A percentile compares a stretch with the other conserved stretches of the same genome.
phyloP scores from a whole-genome alignment of 208 protist genomes.

The Phytomonas francai region DNA sequence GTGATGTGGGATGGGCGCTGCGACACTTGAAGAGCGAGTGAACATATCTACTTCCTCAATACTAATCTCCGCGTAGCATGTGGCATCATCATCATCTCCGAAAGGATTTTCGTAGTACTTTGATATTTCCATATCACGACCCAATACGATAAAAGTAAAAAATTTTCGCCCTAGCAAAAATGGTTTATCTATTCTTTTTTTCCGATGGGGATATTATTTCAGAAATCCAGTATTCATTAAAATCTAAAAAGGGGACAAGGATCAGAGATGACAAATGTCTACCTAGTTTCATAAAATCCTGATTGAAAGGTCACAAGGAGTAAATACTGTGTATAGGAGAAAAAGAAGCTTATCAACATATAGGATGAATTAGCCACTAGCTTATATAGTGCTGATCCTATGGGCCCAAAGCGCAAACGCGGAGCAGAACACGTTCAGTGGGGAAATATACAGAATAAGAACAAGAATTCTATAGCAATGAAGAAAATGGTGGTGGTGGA shows the following conservation, averaged over 20 bases:
- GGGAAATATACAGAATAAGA: background rate
- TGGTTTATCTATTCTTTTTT: too few relatives aligned
- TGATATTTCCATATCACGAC: conserved; percentile 12
- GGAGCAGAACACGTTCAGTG: background rate
- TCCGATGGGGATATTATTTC: too few relatives aligned
- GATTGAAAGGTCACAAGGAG: too few relatives aligned
- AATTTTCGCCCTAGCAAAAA: too few relatives aligned
- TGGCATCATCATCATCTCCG: conserved; percentile 39
- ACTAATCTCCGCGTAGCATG: conserved; percentile 50
- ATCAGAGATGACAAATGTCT: too few relatives aligned
- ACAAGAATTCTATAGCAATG: conserved; percentile 1
- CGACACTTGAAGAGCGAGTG: background rate
- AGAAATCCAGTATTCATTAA: too few relatives aligned
- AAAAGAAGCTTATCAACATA: background rate
- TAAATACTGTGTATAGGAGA: background rate
- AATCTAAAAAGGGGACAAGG: too few relatives aligned
- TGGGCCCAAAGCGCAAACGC: conserved; percentile 4
- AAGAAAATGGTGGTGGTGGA: conserved; percentile 50
- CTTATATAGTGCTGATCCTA: background rate
- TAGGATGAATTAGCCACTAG: background rate
- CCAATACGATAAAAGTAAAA: too few relatives aligned
- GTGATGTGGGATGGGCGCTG: background rate
- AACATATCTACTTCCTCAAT: conserved; percentile 13
- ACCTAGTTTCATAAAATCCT: too few relatives aligned
- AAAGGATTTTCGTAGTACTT: conserved; percentile 71